Base-by-base conservation (phyloP, 2,329 filamentous ascomycete genomes). In the Coccinonectria pachysandricola region DNA sequence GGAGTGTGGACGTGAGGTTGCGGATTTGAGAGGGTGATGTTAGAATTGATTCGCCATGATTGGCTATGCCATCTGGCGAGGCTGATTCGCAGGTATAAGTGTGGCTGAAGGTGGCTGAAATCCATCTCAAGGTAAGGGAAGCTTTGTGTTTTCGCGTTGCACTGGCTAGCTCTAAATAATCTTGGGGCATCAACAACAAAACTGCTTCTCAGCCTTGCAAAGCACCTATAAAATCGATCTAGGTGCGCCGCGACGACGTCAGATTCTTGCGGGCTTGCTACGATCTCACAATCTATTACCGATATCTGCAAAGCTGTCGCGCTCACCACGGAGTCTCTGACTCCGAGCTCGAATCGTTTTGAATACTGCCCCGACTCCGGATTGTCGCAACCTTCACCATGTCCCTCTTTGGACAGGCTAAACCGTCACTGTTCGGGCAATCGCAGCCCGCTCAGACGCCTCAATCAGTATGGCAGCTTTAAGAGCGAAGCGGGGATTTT, bases 381-480 rank as follows among this genome's bases (percentile, higher is more conserved):
- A 35, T 33, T 28, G 32, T 27, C 28, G 19, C n/a, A 23, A 29
- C 32, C 24, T 14, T 24, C 34, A 33, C 18, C 28, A 56, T 51
- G 54, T 54, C 53, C 29, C 39, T 60, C n/a, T 63, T 63, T 36
- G 57, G 54, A 15, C 53, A 56, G 34, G 18, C 54, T n/a, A 57
- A 56, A 43, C 42, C 52, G 19, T 36, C 52, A 16, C 29, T 60
- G 4, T 61, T 62, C 24, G 56, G 53, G 27, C 53, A 60, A 35
- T 43, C 54, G 8, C 56, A 57, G 36, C 31, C 42, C n/a, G 36
- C 40, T 7, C 55, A 56, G 30, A 46, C 48, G 28, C 38, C 44
- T 11, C 49, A 51, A 18, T 46, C 42, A 45, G 27, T 40, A 42
- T 34, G 39, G 31, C 24, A 40, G 23, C 22, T 23, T 14, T 23